Conservation (phyloP, 345 rosid species). For the Moricandia moricandioides region DNA sequence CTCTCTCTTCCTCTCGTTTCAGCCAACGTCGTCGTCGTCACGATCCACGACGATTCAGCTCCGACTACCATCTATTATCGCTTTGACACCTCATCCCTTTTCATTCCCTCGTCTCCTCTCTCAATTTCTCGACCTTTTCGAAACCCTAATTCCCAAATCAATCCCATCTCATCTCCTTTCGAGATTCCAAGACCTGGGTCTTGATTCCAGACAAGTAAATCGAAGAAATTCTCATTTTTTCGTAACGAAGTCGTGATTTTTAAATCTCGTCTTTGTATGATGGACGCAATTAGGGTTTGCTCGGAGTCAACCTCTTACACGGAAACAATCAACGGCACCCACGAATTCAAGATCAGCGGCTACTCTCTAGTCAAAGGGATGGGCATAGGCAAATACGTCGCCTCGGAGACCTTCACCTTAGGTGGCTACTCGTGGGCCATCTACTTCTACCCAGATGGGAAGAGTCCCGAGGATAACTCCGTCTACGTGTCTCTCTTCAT, state of each 20-base stretch:
- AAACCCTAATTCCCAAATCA: slow-evolving; percentile 3
- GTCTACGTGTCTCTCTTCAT: slow-evolving; percentile 61
- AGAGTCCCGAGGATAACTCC: slow-evolving; percentile 65
- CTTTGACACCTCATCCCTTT: neutral
- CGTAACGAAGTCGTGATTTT: neutral
- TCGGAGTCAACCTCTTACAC: slow-evolving; percentile 59
- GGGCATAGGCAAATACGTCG: slow-evolving; percentile 70
- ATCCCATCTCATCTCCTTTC: neutral
- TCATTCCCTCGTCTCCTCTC: neutral
- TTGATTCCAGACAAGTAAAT: neutral
- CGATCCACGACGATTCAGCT: slow-evolving; percentile 32
- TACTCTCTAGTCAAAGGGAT: slow-evolving; percentile 67
- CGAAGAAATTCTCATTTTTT: neutral
- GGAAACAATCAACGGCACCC: slow-evolving; percentile 68
- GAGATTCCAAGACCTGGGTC: neutral
- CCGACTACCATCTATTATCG: slow-evolving; percentile 12
- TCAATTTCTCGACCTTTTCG: neutral
- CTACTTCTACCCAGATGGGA: slow-evolving; percentile 80
- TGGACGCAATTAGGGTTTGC: slow-evolving; percentile 54
- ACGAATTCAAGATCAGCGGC: slow-evolving; percentile 66
- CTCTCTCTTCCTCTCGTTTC: slow-evolving; percentile 5
- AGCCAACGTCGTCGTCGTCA: slow-evolving; percentile 33
- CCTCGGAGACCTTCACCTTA: slow-evolving; percentile 56
- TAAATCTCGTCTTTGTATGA: slow-evolving; percentile 28
- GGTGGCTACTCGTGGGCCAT: slow-evolving; percentile 82